These are phyloP conservation scores for Nigrospora osmanthi DNA, from an alignment of 2,329 filamentous ascomycete genomes.

Conservation along the genomic window DNA sequence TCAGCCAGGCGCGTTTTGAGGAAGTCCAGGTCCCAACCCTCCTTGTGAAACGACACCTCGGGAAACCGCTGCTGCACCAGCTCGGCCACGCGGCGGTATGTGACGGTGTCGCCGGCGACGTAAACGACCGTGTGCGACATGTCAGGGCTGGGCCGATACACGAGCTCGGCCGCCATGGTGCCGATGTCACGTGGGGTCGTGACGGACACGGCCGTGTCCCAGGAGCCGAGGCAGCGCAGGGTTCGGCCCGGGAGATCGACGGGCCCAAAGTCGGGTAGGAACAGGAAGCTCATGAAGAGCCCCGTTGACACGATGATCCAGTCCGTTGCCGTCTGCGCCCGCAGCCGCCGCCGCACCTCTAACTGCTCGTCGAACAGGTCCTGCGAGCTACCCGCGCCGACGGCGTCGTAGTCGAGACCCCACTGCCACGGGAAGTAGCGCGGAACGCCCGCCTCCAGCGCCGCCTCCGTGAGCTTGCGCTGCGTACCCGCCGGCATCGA, in stretches of 20 bases:
- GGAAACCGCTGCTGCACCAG: conserved; percentile 32
- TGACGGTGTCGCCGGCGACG: conserved; percentile 46
- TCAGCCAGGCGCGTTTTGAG: conserved; percentile 29
- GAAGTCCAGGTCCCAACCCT: conserved; percentile 33
- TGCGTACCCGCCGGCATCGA: conserved; percentile 46
- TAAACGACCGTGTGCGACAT: conserved; percentile 33
- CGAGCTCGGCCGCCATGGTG: conserved; percentile 45
- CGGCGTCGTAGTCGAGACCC: conserved; percentile 62
- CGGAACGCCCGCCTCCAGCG: conserved; percentile 37
- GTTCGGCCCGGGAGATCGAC: conserved; percentile 37
- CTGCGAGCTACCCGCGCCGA: conserved; percentile 51
- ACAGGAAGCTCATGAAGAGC: conserved; percentile 64
- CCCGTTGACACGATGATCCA: conserved; percentile 65
- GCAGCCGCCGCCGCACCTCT: conserved; percentile 44
- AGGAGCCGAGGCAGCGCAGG: conserved; percentile 49
- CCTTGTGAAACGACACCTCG: conserved; percentile 30
- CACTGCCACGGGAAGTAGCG: conserved; percentile 67
- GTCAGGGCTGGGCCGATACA: conserved; percentile 28
- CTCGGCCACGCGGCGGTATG: conserved; percentile 38
- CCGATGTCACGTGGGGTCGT: conserved; percentile 60
- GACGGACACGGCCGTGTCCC: conserved; percentile 54
- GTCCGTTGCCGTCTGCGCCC: conserved; percentile 34
- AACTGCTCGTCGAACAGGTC: conserved; percentile 63
- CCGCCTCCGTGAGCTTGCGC: conserved; percentile 47
- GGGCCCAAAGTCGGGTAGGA: conserved; percentile 54